phyloP scores from a whole-genome alignment of 2,329 filamentous ascomycete species.

The Cordyceps tenuipes region DNA sequence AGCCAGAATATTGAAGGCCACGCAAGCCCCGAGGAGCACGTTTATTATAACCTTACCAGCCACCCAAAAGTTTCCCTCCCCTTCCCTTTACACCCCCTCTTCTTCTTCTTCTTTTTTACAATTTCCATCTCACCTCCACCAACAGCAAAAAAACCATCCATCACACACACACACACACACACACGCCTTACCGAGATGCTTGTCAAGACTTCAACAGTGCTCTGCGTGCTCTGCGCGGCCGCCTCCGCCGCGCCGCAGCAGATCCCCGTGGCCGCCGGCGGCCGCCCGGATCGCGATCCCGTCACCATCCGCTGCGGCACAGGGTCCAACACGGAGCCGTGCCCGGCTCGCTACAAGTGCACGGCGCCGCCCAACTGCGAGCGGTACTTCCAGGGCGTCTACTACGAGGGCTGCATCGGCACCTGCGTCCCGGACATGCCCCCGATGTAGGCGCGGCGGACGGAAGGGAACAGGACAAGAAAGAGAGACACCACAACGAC shows the following conservation, averaged over 20 bases:
- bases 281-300: background rate
- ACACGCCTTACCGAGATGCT: background rate
- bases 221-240: background rate
- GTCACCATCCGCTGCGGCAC: conserved; percentile 11
- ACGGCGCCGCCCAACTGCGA: conserved; percentile 9
- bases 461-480: background rate
- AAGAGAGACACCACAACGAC: background rate
- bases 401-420: conserved; percentile 11
- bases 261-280: background rate
- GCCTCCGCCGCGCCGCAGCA: conserved; percentile 1
- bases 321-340: conserved; percentile 8
- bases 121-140: no score
- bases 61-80: no score
- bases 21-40: background rate
- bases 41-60: background rate
- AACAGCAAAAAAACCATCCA: background rate
- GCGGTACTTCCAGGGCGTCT: conserved; percentile 4
- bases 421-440: conserved; percentile 8
- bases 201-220: background rate
- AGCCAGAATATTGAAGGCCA: background rate
- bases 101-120: no score
- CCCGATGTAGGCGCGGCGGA: background rate
- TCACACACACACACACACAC: background rate
- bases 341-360: conserved; percentile 5
- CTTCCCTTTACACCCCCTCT: background rate